Base-by-base conservation (phyloP, 306 rosid species). In the Cucurbita argyrosperma region DNA sequence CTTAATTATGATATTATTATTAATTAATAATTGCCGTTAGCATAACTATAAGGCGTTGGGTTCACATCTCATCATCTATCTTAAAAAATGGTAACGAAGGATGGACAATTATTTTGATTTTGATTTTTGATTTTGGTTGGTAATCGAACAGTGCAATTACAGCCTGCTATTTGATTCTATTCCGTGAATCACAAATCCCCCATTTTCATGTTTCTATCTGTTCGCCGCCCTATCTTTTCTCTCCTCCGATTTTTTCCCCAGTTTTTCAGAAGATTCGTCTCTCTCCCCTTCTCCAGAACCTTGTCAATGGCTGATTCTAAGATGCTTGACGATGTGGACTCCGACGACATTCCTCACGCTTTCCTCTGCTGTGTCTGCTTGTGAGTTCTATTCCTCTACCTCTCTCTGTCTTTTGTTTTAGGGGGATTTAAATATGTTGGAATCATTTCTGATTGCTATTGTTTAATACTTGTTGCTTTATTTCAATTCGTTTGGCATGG, bases 281-380 rank as follows among this genome's bases (percentile, higher is more conserved):
- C 66, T 10, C 21, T 7, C 38, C 6, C 12, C 19, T 21, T 57
- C 54, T 57, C 53, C 65, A 10, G 7, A 19, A 23, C 16, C 55
- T n/a, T 16, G 1, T 74, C 77, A 74, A 71, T 78, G 83, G 83
- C 77, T 71, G 75, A 84, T 14, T 37, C 3, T 66, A 57, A 19
- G 42, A 51, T 26, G 39, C 45, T 42, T 8, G 80, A 55, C 7
- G 79, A n/a, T 38, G 75, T 35, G 14, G 88, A 71, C 15, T 61
- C 77, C 9, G 90, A 85, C 75, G 82, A 82, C 23, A 39, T 82
- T 63, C 83, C 88, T 2, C 87, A 90, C 12, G 70, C 88, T 54
- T 90, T 92, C 69, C n/a, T 67, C 42, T 90, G 96, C 82, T 87
- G 91, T 77, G 90, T 88, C 75, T 92, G 98, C 74, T 51, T 82